Conservation (phyloP, 352 stramenopile genomes). For the Phytophthora chlamydospora region DNA sequence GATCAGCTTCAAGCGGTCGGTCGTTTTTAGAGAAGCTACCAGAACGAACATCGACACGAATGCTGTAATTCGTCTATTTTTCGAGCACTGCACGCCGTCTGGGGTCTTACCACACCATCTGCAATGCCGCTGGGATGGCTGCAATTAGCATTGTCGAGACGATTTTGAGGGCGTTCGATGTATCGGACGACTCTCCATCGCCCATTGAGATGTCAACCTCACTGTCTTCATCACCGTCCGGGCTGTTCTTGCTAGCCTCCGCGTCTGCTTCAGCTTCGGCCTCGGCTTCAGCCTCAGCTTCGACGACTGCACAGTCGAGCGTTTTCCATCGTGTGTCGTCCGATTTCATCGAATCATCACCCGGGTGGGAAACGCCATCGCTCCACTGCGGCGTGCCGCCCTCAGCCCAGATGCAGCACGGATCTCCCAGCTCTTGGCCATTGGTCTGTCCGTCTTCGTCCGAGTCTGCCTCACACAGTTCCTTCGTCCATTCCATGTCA, state of each 20-base stretch:
- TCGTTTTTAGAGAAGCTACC: no score
- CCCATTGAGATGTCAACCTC: slow-evolving; percentile 33
- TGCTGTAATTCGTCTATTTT: no score
- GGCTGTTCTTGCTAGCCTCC: slow-evolving; percentile 30
- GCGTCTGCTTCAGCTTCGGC: slow-evolving; percentile 13
- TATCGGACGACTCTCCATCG: neutral
- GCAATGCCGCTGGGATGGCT: neutral
- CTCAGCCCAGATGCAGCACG: slow-evolving; percentile 67
- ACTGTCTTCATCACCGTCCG: slow-evolving; percentile 24
- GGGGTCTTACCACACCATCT: slow-evolving; percentile 3
- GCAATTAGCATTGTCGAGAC: slow-evolving; percentile 1
- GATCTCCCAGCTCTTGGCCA: slow-evolving; percentile 83
- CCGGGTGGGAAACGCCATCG: slow-evolving; percentile 34
- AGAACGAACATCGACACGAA: no score
- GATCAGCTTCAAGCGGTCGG: no score
- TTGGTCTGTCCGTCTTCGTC: slow-evolving; percentile 86
- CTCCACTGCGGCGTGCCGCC: slow-evolving; percentile 18
- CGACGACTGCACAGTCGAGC: slow-evolving; percentile 20
- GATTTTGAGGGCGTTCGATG: neutral
- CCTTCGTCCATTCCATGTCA: slow-evolving; percentile 40
- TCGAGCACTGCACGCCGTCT: neutral
- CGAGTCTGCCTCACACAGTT: slow-evolving; percentile 67
- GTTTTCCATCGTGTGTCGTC: slow-evolving; percentile 26
- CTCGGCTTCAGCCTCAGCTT: slow-evolving; percentile 21
- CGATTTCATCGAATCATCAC: slow-evolving; percentile 23